Percentiles rank a stretch among this genome's conserved stretches.
These are phyloP conservation scores for Cladosporium austrohemisphaericum DNA, from an alignment of 2,329 filamentous ascomycete genomes.

Conservation along the genomic window DNA sequence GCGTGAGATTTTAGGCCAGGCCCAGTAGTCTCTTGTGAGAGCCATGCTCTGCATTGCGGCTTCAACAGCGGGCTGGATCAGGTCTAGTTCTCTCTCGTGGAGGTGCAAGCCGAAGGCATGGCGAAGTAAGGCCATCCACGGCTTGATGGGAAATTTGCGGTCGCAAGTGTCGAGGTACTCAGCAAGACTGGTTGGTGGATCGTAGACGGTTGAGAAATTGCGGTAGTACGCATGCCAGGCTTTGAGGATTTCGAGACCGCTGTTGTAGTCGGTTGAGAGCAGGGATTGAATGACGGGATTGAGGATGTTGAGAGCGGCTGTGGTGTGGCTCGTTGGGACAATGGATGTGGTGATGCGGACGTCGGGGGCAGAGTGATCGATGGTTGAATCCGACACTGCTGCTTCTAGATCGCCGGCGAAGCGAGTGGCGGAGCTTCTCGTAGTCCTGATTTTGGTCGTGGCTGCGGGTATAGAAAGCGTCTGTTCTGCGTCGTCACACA, in stretches of 20 bases:
- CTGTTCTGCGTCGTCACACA: background rate
- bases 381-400: background rate
- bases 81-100: background rate
- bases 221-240: background rate
- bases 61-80: background rate
- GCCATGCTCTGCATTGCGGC: conserved; percentile 1
- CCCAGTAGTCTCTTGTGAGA: conserved; percentile 6
- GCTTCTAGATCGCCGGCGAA: background rate
- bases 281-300: background rate
- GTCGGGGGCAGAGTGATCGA: background rate
- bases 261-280: background rate
- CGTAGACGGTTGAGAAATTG: background rate
- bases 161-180: background rate
- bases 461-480: background rate
- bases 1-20: background rate
- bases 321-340: background rate
- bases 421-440: background rate
- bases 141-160: background rate
- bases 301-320: background rate
- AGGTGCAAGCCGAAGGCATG: conserved; percentile 6
- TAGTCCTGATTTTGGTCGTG: background rate
- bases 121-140: background rate
- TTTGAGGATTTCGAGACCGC: background rate
- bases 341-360: background rate
- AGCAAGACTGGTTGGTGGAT: background rate